These are phyloP conservation scores for Eutrema japonicum DNA, from an alignment of 345 rosid genomes.

Conservation along the genomic window DNA sequence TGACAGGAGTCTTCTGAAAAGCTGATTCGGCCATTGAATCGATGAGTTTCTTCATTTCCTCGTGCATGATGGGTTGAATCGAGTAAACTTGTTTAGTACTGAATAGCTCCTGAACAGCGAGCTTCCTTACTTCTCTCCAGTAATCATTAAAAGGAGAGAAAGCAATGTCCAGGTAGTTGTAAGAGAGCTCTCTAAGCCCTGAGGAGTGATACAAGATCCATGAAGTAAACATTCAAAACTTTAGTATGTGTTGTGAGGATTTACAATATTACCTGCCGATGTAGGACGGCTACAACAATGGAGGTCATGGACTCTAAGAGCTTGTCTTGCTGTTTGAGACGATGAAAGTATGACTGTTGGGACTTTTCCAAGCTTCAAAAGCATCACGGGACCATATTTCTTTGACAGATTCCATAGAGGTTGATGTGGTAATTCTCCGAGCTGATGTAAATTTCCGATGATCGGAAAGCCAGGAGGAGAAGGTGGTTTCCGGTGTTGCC, in stretches of 20 bases:
- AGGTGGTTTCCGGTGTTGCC: slow-evolving; percentile 11
- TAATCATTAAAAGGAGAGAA: slow-evolving; percentile 46
- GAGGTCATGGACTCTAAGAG: slow-evolving; percentile 48
- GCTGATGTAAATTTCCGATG: slow-evolving; percentile 52
- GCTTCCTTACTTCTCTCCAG: slow-evolving; percentile 50
- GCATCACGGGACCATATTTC: slow-evolving; percentile 58
- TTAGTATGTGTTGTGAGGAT: too few relatives aligned
- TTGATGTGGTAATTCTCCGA: slow-evolving; percentile 37
- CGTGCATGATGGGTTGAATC: slow-evolving; percentile 42
- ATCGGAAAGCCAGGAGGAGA: slow-evolving; percentile 53
- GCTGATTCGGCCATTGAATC: slow-evolving; percentile 30
- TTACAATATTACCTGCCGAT: neutral
- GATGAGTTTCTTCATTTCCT: slow-evolving; percentile 46
- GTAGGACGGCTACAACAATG: slow-evolving; percentile 50
- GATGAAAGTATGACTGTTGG: slow-evolving; percentile 52
- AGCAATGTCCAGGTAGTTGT: slow-evolving; percentile 45
- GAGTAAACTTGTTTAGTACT: slow-evolving; percentile 37
- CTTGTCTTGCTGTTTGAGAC: slow-evolving; percentile 43
- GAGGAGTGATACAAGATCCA: neutral
- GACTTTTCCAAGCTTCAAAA: slow-evolving; percentile 46
- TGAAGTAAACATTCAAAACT: too few relatives aligned
- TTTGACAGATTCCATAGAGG: slow-evolving; percentile 49
- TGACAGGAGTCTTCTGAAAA: slow-evolving; percentile 6
- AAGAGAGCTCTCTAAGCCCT: slow-evolving; percentile 48
- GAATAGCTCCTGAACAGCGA: slow-evolving; percentile 46